Evolutionary conservation across 2,329 filamentous ascomycete genomes (phyloP).

Genomic region (Aspergillaceae sp.): DNA sequence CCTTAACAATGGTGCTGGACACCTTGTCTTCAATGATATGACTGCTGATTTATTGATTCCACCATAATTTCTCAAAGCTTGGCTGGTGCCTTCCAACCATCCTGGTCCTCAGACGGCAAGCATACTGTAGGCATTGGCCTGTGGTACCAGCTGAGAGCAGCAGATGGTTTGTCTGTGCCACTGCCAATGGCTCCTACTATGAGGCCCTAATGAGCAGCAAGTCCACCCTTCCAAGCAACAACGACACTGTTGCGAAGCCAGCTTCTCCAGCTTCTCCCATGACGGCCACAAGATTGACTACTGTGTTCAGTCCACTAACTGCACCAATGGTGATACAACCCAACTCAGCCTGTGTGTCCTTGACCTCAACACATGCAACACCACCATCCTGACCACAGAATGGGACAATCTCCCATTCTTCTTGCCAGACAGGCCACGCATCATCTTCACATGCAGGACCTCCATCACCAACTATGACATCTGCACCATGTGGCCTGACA

Average conservation of each 20-base stretch:
- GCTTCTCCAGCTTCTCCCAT: slow-evolving; percentile 34
- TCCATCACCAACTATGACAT: slow-evolving; percentile 32
- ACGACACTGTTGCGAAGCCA: too few species aligned
- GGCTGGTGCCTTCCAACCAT: slow-evolving; percentile 34
- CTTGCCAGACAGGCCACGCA: slow-evolving; percentile 32
- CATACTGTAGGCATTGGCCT: slow-evolving; percentile 32
- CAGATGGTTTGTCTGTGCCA: slow-evolving; percentile 17
- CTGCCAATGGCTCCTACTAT: slow-evolving; percentile 15
- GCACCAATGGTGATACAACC: slow-evolving; percentile 4
- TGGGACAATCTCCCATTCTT: slow-evolving; percentile 35
- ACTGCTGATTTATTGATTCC: slow-evolving; percentile 9
- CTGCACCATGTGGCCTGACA: slow-evolving; percentile 36
- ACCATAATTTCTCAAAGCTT: slow-evolving; percentile 17
- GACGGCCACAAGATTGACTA: slow-evolving; percentile 32
- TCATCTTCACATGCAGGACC: slow-evolving; percentile 33
- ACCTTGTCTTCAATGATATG: slow-evolving; percentile 21
- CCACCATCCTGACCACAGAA: slow-evolving; percentile 26
- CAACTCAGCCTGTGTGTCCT: slow-evolving; percentile 26
- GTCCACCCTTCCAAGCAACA: too few species aligned
- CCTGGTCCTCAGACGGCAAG: slow-evolving; percentile 31
- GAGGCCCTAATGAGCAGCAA: slow-evolving; percentile 27
- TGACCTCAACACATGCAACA: slow-evolving; percentile 16
- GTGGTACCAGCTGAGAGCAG: slow-evolving; percentile 29
- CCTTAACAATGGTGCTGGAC: slow-evolving; percentile 18
- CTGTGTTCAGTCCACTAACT: slow-evolving; percentile 23